A percentile compares a stretch with the other conserved stretches of the same genome.
Evolutionary conservation across 73 alveolate species (phyloP).

Genomic region (Halteria grandinella): DNA sequence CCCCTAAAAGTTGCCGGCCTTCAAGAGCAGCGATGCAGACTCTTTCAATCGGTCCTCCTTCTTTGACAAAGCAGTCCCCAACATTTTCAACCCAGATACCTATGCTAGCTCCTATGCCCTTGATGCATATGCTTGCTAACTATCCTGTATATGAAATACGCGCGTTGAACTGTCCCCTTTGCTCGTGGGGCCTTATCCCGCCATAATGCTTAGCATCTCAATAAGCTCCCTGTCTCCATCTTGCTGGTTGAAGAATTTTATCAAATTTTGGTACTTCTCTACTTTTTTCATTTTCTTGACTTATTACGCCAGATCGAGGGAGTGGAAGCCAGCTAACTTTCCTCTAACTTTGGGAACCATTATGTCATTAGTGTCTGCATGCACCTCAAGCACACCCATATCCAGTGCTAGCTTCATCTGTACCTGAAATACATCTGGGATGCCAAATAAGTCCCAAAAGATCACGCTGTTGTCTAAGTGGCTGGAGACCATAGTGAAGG

Average conservation of each 20-base stretch:
- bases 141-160: constrained; percentile 56
- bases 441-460: constrained; percentile 64
- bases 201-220: constrained; percentile 51
- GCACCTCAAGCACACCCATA: neutral
- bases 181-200: constrained; percentile 36
- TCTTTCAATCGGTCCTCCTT: constrained; percentile 76
- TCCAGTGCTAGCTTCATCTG: constrained; percentile 20
- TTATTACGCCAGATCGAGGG: neutral
- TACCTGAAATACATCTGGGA: constrained; percentile 2
- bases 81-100: constrained; percentile 23
- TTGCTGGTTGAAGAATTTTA: constrained; percentile 35
- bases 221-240: constrained; percentile 66
- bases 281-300: neutral
- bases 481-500: constrained; percentile 79
- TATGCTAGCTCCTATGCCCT: constrained; percentile 58
- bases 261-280: constrained; percentile 15
- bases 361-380: constrained; percentile 48
- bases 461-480: constrained; percentile 79
- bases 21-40: constrained; percentile 72
- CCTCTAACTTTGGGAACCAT: constrained; percentile 35
- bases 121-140: constrained; percentile 39
- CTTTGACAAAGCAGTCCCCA: constrained; percentile 66
- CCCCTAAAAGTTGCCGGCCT: constrained; percentile 77
- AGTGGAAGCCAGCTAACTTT: constrained; percentile 38
- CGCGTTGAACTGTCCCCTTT: constrained; percentile 12